These are phyloP conservation scores for Cordyceps sp. DNA, from an alignment of 2,329 filamentous ascomycete species.

Conservation along the genomic window DNA sequence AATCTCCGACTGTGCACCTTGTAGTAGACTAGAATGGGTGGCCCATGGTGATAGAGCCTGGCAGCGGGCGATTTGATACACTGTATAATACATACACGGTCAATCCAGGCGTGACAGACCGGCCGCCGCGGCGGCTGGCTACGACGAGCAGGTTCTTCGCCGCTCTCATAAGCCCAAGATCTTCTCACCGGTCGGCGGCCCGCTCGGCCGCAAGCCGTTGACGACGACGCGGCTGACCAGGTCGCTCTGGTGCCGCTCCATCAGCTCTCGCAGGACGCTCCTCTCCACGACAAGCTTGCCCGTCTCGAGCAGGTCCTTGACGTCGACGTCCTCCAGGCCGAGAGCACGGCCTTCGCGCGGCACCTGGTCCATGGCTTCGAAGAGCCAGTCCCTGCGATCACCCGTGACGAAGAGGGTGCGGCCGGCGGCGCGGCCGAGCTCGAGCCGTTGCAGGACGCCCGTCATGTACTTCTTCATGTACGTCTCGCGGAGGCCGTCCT, in stretches of 20 bases:
- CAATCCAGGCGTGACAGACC: no score
- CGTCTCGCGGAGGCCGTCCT: constrained; percentile 32
- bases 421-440: constrained; percentile 49
- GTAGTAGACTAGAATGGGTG: no score
- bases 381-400: constrained; percentile 42
- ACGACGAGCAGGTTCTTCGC: neutral
- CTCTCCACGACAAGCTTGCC: constrained; percentile 79
- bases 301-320: constrained; percentile 82
- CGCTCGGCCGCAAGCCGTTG: constrained; percentile 18
- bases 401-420: constrained; percentile 62
- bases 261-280: constrained; percentile 57
- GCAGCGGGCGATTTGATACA: no score
- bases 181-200: constrained; percentile 20
- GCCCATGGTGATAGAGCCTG: no score
- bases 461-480: constrained; percentile 46
- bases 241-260: constrained; percentile 57
- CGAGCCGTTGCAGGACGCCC: constrained; percentile 53
- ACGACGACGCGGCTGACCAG: constrained; percentile 31
- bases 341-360: constrained; percentile 53
- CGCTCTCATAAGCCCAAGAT: constrained; percentile 12
- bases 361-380: constrained; percentile 46
- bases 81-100: no score
- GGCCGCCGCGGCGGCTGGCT: no score
- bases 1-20: no score
- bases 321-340: constrained; percentile 66